A percentile compares a stretch with the other conserved stretches of the same genome.
Evolutionary conservation across 2,329 filamentous ascomycete species (phyloP).

Genomic region (Colletotrichum lini): DNA sequence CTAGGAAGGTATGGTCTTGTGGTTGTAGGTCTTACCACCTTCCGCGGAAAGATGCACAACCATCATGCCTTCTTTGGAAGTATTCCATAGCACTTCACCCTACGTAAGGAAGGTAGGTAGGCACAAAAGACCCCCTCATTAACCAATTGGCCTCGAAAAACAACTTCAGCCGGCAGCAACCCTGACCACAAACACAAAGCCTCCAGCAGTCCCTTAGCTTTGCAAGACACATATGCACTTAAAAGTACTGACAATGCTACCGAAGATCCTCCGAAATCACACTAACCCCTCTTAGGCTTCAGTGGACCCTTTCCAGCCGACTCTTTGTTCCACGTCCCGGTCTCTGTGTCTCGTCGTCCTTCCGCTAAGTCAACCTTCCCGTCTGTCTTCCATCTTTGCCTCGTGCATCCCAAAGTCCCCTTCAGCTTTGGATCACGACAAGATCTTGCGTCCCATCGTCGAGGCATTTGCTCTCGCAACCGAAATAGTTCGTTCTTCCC

Average conservation of each 20-base stretch:
- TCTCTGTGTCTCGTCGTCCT: constrained; percentile 37
- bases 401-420: constrained; percentile 37
- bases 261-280: constrained; percentile 9
- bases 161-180: not conserved
- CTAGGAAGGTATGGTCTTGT: not conserved
- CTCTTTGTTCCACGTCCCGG: constrained; percentile 36
- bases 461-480: constrained; percentile 40
- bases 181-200: not conserved
- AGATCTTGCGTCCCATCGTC: constrained; percentile 35
- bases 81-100: too few species aligned
- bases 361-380: constrained; percentile 20
- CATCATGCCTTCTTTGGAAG: constrained; percentile 2
- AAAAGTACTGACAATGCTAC: not conserved
- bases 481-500: constrained; percentile 44
- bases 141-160: not conserved
- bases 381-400: constrained; percentile 22
- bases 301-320: constrained; percentile 28
- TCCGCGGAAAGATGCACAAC: not conserved
- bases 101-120: too few species aligned
- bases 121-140: not conserved
- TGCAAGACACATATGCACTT: constrained; percentile 20
- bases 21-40: not conserved
- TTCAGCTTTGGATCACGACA: constrained; percentile 37
- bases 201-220: not conserved
- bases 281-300: constrained; percentile 3